phyloP scores from a whole-genome alignment of 495 filamentous ascomycete genomes.

The Penicillium pulvis region DNA sequence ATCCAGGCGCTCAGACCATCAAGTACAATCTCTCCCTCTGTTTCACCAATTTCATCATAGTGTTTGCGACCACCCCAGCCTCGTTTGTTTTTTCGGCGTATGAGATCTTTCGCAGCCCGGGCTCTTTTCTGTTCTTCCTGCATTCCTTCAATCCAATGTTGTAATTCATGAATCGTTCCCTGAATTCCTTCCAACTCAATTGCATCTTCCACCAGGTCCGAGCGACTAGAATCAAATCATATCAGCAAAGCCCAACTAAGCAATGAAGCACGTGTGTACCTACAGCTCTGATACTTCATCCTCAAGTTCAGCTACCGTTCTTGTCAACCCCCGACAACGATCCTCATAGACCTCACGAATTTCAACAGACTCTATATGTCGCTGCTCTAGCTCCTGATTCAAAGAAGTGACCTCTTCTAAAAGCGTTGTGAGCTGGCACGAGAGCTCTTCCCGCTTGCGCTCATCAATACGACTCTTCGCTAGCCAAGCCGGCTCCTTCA shows the following conservation, averaged over 20 bases:
- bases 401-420: slow-evolving; percentile 29
- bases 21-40: slow-evolving; percentile 31
- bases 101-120: slow-evolving; percentile 3
- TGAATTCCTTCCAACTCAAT: slow-evolving; percentile 41
- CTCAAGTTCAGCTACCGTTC: slow-evolving; percentile 31
- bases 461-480: not conserved
- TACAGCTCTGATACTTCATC: slow-evolving; percentile 39
- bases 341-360: slow-evolving; percentile 37
- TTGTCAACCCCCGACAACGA: slow-evolving; percentile 28
- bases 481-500: not conserved
- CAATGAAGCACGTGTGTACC: slow-evolving; percentile 10
- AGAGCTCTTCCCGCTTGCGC: slow-evolving; percentile 8
- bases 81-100: slow-evolving; percentile 14
- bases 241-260: not conserved
- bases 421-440: slow-evolving; percentile 25
- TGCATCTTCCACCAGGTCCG: slow-evolving; percentile 36
- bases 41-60: slow-evolving; percentile 12
- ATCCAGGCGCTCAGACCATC: slow-evolving; percentile 46
- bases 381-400: slow-evolving; percentile 31
- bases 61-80: slow-evolving; percentile 23
- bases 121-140: slow-evolving; percentile 24
- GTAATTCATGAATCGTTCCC: slow-evolving; percentile 39
- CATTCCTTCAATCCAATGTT: slow-evolving; percentile 35
- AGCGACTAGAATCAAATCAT: slow-evolving; percentile 23
- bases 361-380: slow-evolving; percentile 34